A percentile compares a stretch with the other conserved stretches of the same genome.
These are phyloP conservation scores for Colletotrichum godetiae DNA, from an alignment of 2,329 filamentous ascomycete genomes.

Conservation along the genomic window DNA sequence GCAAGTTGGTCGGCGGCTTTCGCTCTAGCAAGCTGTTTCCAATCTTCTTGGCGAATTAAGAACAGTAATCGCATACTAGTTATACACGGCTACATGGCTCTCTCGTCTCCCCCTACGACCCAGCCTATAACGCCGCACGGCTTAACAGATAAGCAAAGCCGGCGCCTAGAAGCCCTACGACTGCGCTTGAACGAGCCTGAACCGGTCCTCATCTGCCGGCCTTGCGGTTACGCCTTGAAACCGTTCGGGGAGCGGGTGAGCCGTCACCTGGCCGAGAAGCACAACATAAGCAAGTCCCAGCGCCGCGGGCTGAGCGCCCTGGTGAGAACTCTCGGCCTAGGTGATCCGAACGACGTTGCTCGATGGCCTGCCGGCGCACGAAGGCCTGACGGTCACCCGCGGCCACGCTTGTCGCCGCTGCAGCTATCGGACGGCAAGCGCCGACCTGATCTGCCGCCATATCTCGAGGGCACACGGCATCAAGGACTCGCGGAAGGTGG, in stretches of 20 bases:
- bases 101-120: neutral
- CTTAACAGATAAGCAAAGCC: neutral
- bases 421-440: neutral
- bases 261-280: conserved; percentile 8
- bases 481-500: neutral
- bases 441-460: neutral
- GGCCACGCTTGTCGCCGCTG: neutral
- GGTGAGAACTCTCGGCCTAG: neutral
- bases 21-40: too few species aligned
- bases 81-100: neutral
- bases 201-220: neutral
- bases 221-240: neutral
- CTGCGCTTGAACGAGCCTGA: neutral
- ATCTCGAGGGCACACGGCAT: neutral
- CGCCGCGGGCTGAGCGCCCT: neutral
- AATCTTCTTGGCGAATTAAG: too few species aligned
- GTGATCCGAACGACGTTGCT: neutral
- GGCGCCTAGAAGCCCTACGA: neutral
- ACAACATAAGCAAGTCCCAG: neutral
- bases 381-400: neutral
- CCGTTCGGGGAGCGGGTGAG: neutral
- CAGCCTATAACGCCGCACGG: neutral
- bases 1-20: too few species aligned
- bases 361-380: neutral
- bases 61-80: neutral